Evolutionary conservation across 2,329 filamentous ascomycete genomes (phyloP), one percentile per base, ranked within the genome.

Genomic region (Aspergillus sp.): DNA sequence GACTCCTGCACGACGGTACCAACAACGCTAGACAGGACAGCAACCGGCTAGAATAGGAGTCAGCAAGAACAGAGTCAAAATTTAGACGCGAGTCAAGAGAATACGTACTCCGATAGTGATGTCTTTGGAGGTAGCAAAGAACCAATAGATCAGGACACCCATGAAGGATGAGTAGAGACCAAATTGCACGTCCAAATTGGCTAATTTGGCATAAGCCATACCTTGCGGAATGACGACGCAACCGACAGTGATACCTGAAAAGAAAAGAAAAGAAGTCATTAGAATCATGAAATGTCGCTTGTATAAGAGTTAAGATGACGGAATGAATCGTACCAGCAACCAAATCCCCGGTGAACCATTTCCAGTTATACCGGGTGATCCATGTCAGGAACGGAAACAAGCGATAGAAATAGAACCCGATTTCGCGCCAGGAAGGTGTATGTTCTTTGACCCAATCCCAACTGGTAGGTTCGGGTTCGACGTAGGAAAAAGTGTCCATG

Each of bases 51-150:
- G 26, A 36, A 6, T n/a, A 33, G 28, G 2, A 2, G 19, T 19
- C 19, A 19, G 19, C 19, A 19, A 19, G 19, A 19, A 19, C 19
- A 19, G 19, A 19, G 19, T 19, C 19, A 19, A 19, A 19, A 19
- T 19, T 19, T 19, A 19, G 19, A 19, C 19, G 19, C 19, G 19
- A 19, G 19, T 19, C 19, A 19, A 19, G 19, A 19, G 19, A 19
- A 19, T 48, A 78, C 83, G 70, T 75, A 87, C 85, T 10, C 91
- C 91, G 47, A 97, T 97, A 7, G 91, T 96, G 61, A 98, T 97
- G 67, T 98, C 91, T 65, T 97, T 98, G 9, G 91, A 96, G 0
- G 93, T 98, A 32, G 90, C 93, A 61, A 97, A 97, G 63, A 96
- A 86, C 91, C 91, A 97, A 70, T 98, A 98, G 51, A 95, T 77